Conservation (phyloP, 2,329 filamentous ascomycete species). For the Penicillium freii region DNA sequence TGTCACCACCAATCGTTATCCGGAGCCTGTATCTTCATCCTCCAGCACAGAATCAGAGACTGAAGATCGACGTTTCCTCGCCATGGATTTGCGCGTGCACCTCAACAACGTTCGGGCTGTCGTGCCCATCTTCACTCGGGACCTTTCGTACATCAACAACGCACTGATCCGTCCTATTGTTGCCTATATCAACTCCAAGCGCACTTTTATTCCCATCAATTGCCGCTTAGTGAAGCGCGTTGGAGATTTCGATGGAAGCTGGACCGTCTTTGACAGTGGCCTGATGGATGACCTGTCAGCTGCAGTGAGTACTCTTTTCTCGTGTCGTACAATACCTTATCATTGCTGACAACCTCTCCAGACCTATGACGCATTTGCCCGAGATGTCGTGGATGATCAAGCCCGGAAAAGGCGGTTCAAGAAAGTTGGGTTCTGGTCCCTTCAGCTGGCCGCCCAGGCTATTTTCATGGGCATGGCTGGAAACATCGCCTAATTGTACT, state of each 20-base stretch:
- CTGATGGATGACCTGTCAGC: constrained; percentile 90
- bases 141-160: constrained; percentile 94
- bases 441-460: constrained; percentile 87
- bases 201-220: constrained; percentile 91
- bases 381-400: constrained; percentile 85
- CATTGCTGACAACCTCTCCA: constrained; percentile 27
- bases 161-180: constrained; percentile 93
- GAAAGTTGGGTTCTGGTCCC: constrained; percentile 94
- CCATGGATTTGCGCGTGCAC: constrained; percentile 93
- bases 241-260: constrained; percentile 89
- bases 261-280: constrained; percentile 91
- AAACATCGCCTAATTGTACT: constrained; percentile 57
- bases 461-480: constrained; percentile 94
- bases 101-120: constrained; percentile 92
- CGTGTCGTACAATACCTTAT: not conserved
- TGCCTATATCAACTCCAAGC: constrained; percentile 94
- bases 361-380: constrained; percentile 91
- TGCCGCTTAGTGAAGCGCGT: constrained; percentile 90
- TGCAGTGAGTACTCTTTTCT: constrained; percentile 54
- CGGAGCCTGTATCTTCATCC: constrained; percentile 18
- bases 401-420: constrained; percentile 82
- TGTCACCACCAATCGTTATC: constrained; percentile 72
- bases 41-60: constrained; percentile 26
- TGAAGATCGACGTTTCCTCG: constrained; percentile 70
- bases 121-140: constrained; percentile 86